Evolutionary conservation across 257 asterid genomes (phyloP).

Genomic region (Solanum dulcamara): DNA sequence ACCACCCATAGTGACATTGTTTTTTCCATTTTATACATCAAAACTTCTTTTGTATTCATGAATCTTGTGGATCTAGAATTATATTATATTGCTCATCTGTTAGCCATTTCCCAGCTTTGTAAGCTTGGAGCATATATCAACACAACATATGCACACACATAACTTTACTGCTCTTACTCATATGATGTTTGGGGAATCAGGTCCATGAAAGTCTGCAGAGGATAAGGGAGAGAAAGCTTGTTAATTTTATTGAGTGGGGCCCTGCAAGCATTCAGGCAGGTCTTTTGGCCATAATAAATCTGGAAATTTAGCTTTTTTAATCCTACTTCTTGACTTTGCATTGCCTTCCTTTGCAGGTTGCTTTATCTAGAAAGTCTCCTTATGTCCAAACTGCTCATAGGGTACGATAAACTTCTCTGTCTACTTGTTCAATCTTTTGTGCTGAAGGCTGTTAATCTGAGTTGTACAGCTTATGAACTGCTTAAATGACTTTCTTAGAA

Average conservation of each 20-base stretch:
- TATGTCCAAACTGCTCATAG: slow-evolving; percentile 97
- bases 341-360: slow-evolving; percentile 54
- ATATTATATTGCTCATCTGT: background rate
- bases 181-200: slow-evolving; percentile 29
- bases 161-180: background rate
- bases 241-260: slow-evolving; percentile 98
- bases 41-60: background rate
- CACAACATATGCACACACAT: background rate
- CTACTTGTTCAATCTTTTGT: background rate
- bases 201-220: slow-evolving; percentile 98
- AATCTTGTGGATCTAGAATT: background rate
- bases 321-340: background rate
- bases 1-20: background rate
- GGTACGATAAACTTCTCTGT: slow-evolving; percentile 35
- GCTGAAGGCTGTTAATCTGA: background rate
- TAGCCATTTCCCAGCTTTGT: background rate
- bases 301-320: background rate
- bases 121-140: background rate
- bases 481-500: background rate
- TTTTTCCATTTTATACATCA: background rate
- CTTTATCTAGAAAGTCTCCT: slow-evolving; percentile 97
- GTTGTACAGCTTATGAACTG: background rate
- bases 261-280: slow-evolving; percentile 98
- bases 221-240: slow-evolving; percentile 95
- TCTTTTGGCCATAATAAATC: background rate